Evolutionary conservation across 1,284 basidiomycete species (phyloP), one percentile per base, ranked within the genome.

Genomic region (Sutorius eximius): DNA sequence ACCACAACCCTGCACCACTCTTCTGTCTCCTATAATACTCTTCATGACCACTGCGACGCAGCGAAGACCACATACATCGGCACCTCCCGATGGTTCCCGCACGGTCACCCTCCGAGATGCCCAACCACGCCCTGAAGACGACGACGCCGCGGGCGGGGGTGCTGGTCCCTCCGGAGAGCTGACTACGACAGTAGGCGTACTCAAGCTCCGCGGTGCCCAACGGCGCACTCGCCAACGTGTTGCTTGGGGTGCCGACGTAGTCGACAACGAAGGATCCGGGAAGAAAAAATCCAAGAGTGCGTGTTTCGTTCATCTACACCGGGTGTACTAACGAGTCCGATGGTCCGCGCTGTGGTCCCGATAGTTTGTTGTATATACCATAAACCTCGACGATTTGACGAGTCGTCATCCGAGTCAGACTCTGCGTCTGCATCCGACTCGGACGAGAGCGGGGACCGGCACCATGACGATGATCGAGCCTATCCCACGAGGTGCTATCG

Each of bases 361-460:
- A 37, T 57, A 94, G 92, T 94, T 53, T 94, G 92, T 67, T 94
- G 92, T 69, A 93, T 94, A 63, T 94, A 92, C 69, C 89, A 92
- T 68, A 91, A 88, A 66, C 87, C 89, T 0, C 80, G 81, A 56
- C 71, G 65, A 48, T 92, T 90, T 58, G 90, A 91, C 71, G 90
- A 93, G 70, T 91, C 89, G 20, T 90, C 89, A 0, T 84, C 80
- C 38, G 87, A 88, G 55, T 82, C 79, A 0, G 81, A 77, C 37
- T 79, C 80, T 0, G 79, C 79, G 47, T 53, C 62, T 2, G 45
- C n/a, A 3, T 64, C 61, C 0, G 64, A 51, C 7, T 71, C 73
- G 9, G 76, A 74, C 41, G 74, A 74, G 10, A 77, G 77, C 11
- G 50, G 49, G n/a, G 51, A 41, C 24, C 49, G 48, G 38, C 40